phyloP scores from a whole-genome alignment of 108 stramenopile species.

The Cyclotella kingstonii region DNA sequence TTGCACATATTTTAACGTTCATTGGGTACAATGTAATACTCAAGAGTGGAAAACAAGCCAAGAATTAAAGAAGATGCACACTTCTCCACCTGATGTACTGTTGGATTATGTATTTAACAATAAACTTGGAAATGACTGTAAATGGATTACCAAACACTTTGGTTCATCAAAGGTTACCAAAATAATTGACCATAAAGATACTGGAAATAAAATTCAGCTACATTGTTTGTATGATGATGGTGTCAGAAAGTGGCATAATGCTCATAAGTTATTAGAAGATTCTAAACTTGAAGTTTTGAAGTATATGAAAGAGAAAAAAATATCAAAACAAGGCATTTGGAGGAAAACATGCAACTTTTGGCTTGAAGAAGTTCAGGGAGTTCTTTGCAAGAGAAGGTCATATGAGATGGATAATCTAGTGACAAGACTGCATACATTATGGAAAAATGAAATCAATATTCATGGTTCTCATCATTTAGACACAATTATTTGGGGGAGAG shows the following conservation, averaged over 20 bases:
- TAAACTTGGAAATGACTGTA: constrained; percentile 3
- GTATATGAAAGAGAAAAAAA: constrained; percentile 7
- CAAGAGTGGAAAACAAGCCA: not conserved
- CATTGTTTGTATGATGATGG: constrained; percentile 7
- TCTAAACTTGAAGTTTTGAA: constrained; percentile 7
- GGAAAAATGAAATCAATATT: not conserved
- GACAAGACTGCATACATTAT: not conserved
- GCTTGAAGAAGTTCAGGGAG: constrained; percentile 10
- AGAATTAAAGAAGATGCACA: not conserved
- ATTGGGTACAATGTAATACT: not conserved
- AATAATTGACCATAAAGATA: constrained; percentile 7
- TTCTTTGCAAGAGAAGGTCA: constrained; percentile 2
- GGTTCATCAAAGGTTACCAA: not conserved
- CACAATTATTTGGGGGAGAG: constrained; percentile 5
- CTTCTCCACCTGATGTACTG: constrained; percentile 5
- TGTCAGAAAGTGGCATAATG: not conserved
- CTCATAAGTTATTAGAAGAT: not conserved
- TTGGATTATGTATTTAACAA: constrained; percentile 2
- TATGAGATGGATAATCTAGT: constrained; percentile 8
- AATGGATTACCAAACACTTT: not conserved
- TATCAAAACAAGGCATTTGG: constrained; percentile 4
- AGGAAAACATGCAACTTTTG: constrained; percentile 1
- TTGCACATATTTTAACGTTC: not conserved
- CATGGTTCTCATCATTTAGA: constrained; percentile 6
- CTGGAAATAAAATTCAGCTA: constrained; percentile 4